phyloP scores from a whole-genome alignment of 495 filamentous ascomycete species.

The Aspergillus sclerotioniger region DNA sequence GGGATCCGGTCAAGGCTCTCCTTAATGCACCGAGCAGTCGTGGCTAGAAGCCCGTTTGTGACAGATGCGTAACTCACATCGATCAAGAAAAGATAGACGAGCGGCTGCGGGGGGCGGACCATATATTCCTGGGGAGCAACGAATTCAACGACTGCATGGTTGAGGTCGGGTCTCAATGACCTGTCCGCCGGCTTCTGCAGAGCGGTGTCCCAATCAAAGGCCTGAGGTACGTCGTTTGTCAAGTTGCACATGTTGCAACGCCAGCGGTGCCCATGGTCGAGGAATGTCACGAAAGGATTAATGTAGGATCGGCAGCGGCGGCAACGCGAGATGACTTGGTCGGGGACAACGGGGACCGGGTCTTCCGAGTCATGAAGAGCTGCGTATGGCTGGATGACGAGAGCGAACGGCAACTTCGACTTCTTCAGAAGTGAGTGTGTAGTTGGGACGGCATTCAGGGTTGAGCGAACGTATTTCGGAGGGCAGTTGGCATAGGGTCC shows the following conservation, averaged over 20 bases:
- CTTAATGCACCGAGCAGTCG: constrained; percentile 87
- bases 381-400: constrained; percentile 93
- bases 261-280: constrained; percentile 97
- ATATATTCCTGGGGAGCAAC: constrained; percentile 99
- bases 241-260: constrained; percentile 99
- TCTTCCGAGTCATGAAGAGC: constrained; percentile 92
- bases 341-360: constrained; percentile 83
- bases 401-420: constrained; percentile 89
- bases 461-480: constrained; percentile 93
- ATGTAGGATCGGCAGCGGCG: constrained; percentile 94
- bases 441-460: constrained; percentile 88
- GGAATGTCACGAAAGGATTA: constrained; percentile 93
- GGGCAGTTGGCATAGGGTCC: constrained; percentile 91
- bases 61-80: constrained; percentile 94
- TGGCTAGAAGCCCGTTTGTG: constrained; percentile 89
- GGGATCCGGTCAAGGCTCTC: constrained; percentile 96
- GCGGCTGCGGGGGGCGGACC: constrained; percentile 93
- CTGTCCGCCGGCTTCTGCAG: constrained; percentile 86
- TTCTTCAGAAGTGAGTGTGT: constrained; percentile 92
- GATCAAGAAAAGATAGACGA: constrained; percentile 97
- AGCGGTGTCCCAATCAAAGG: constrained; percentile 95
- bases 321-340: constrained; percentile 96
- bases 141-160: constrained; percentile 93
- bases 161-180: constrained; percentile 86
- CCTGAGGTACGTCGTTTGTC: constrained; percentile 97